These are phyloP conservation scores for Rhynchosporium agropyri DNA, from an alignment of 2,329 filamentous ascomycete species.

Conservation along the genomic window DNA sequence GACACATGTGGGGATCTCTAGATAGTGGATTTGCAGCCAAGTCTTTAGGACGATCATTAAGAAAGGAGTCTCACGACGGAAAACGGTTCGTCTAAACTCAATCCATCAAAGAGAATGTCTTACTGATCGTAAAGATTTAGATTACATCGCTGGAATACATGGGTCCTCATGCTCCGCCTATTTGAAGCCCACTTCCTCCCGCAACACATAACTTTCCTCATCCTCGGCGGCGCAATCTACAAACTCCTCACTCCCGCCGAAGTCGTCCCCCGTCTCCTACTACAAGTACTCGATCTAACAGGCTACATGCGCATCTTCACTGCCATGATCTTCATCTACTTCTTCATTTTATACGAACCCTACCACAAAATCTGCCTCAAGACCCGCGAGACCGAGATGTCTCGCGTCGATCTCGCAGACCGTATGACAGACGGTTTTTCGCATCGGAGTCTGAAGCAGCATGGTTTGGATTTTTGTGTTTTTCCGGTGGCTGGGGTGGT, in stretches of 20 bases:
- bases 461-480: conserved; percentile 63
- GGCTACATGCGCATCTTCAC: conserved; percentile 58
- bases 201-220: conserved; percentile 65
- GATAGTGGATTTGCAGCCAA: conserved; percentile 69
- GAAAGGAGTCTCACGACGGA: not conserved
- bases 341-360: conserved; percentile 67
- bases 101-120: not conserved
- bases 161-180: conserved; percentile 66
- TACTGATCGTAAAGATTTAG: conserved; percentile 47
- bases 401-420: conserved; percentile 62
- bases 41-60: conserved; percentile 35
- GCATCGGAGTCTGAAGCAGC: conserved; percentile 56
- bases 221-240: conserved; percentile 65
- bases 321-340: conserved; percentile 64
- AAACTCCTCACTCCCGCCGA: conserved; percentile 55
- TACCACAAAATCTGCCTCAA: conserved; percentile 66
- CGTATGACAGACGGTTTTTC: conserved; percentile 62
- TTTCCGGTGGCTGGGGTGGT: conserved; percentile 69
- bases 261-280: conserved; percentile 55
- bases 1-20: conserved; percentile 76
- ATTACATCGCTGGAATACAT: conserved; percentile 50
- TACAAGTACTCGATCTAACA: conserved; percentile 62
- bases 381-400: conserved; percentile 67
- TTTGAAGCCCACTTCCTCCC: conserved; percentile 76
- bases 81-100: not conserved